Conservation (phyloP, 495 filamentous ascomycete genomes). For the Neurospora sp. region DNA sequence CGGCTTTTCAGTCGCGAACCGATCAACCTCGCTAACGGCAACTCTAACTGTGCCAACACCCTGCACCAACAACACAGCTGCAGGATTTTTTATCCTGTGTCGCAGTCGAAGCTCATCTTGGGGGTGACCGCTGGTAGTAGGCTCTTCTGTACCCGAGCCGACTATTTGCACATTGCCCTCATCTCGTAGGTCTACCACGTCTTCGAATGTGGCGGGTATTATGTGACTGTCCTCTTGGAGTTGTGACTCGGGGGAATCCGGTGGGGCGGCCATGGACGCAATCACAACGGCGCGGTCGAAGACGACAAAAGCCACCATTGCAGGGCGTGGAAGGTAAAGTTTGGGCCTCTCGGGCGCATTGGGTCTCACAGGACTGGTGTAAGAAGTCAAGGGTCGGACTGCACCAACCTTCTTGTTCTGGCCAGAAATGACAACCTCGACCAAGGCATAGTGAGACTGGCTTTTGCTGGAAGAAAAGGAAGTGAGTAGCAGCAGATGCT, state of each 20-base stretch:
- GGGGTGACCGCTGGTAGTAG: conserved; percentile 23
- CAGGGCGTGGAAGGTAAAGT: conserved; percentile 67
- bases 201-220: conserved; percentile 59
- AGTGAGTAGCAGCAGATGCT: conserved; percentile 34
- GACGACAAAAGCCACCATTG: conserved; percentile 70
- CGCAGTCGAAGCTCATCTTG: conserved; percentile 38
- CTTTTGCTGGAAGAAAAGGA: conserved; percentile 22
- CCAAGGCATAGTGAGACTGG: conserved; percentile 30
- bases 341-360: conserved; percentile 45
- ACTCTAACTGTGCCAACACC: conserved; percentile 74
- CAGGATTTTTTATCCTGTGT: conserved; percentile 47
- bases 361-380: conserved; percentile 35
- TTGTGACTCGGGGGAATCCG: conserved; percentile 58
- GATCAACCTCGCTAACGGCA: conserved; percentile 43
- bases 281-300: conserved; percentile 68
- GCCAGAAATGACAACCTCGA: conserved; percentile 33
- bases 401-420: conserved; percentile 33
- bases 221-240: conserved; percentile 52
- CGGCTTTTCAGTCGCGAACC: conserved; percentile 36
- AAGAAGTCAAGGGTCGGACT: conserved; percentile 54
- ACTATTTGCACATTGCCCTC: conserved; percentile 51
- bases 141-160: conserved; percentile 51
- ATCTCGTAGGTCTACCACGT: conserved; percentile 69
- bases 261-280: conserved; percentile 51
- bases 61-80: conserved; percentile 63